These are phyloP conservation scores for Dactylellina cionopaga DNA, from an alignment of 2,329 filamentous ascomycete species.

Conservation along the genomic window DNA sequence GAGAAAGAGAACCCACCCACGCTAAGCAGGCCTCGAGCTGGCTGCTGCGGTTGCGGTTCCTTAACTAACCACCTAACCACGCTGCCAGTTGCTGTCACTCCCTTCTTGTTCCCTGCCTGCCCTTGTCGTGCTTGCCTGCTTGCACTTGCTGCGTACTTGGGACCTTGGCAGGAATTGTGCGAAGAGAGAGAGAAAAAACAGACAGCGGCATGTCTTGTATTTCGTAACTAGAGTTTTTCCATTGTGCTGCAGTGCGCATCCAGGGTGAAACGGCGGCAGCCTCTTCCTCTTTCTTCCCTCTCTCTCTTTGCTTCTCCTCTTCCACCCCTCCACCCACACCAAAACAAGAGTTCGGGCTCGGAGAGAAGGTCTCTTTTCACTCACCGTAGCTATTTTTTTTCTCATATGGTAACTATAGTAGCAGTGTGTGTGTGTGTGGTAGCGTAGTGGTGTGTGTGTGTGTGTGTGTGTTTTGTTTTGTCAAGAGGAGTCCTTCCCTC, in stretches of 20 bases:
- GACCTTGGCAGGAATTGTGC: too few relatives aligned
- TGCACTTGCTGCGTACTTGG: conserved; percentile 31
- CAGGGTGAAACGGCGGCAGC: conserved; percentile 42
- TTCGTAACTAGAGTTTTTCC: conserved; percentile 24
- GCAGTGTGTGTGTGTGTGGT: conserved; percentile 19
- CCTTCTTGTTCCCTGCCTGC: conserved; percentile 36
- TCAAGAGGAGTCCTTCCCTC: not conserved
- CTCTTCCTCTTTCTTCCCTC: conserved; percentile 14
- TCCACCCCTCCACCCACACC: not conserved
- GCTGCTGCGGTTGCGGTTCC: conserved; percentile 49
- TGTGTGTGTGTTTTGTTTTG: not conserved
- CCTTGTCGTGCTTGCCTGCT: conserved; percentile 24
- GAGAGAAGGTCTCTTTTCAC: not conserved
- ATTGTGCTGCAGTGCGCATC: conserved; percentile 16
- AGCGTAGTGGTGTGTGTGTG: not conserved
- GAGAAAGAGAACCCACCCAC: conserved; percentile 38
- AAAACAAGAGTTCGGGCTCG: too few relatives aligned
- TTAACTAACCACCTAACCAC: conserved; percentile 34
- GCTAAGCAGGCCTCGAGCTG: conserved; percentile 49
- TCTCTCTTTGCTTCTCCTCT: not conserved
- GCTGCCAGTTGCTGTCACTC: conserved; percentile 33
- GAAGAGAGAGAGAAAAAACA: not conserved
- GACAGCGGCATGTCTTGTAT: not conserved
- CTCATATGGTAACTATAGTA: not conserved
- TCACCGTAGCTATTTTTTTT: not conserved